Evolutionary conservation across 2,329 filamentous ascomycete species (phyloP).

Genomic region (Aspergillus udagawae): DNA sequence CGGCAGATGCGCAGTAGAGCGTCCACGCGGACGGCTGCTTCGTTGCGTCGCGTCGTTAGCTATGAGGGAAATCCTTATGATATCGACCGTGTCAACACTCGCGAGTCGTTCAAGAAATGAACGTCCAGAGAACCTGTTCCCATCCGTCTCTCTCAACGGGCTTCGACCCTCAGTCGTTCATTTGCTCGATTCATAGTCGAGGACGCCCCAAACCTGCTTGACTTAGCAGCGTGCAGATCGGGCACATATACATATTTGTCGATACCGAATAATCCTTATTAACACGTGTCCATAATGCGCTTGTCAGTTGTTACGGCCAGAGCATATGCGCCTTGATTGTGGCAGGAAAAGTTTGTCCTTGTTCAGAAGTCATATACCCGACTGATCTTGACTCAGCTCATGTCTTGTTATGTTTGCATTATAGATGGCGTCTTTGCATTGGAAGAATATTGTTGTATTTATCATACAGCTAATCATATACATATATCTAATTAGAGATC

Average conservation of each 20-base stretch:
- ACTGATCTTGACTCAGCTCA: background rate
- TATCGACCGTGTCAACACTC: constrained; percentile 22
- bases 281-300: background rate
- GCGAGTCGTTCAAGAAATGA: constrained; percentile 19
- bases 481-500: background rate
- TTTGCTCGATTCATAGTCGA: background rate
- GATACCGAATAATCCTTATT: background rate
- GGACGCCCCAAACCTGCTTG: too few species aligned
- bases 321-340: background rate
- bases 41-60: constrained; percentile 14
- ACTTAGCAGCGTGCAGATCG: too few species aligned
- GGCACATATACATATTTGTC: background rate
- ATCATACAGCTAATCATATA: background rate
- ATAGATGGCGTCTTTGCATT: background rate
- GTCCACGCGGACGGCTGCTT: background rate
- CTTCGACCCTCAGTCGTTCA: background rate
- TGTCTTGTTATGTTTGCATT: background rate
- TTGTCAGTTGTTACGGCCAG: background rate
- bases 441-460: background rate
- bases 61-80: constrained; percentile 25
- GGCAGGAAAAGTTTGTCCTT: background rate
- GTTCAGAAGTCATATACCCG: background rate
- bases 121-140: background rate
- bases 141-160: background rate
- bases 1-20: constrained; percentile 11